Evolutionary conservation across 1,284 basidiomycete genomes (phyloP), one percentile per base, ranked within the genome.

Genomic region (Prillingera fragicola): DNA sequence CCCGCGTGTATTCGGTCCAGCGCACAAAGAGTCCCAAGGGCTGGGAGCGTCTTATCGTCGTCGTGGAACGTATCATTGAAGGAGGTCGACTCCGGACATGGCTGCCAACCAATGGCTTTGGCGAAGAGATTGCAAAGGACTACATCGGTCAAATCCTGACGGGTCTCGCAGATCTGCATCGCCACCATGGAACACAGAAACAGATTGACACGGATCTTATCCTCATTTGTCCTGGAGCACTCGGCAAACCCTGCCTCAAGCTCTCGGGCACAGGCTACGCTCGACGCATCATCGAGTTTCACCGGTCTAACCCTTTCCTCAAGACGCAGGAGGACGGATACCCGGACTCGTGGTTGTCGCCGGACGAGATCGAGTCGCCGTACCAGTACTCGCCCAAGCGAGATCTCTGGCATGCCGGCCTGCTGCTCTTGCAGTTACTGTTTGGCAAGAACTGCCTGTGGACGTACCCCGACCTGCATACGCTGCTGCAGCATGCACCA

Each of bases 301-400:
- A 73, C 45, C 54, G 66, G 13, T 72, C 71, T 0, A 72, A 73
- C 38, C 65, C 61, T 1, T 73, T 73, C 46, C 50, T 70, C 4
- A 54, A 53, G 39, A 50, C 26, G 21, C 41, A 55, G 9, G 45
- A 60, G 13, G 63, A 67, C 13, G 41, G 31, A 3, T 54, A 60
- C n/a, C 63, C 65, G 1, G 64, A 67, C 25, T 57, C 60, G 19
- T 70, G 70, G 63, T 64, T 60, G 8, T 67, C 63, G 0, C 67
- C 67, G 3, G 69, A 71, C 38, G 71, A 73, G 52, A 49, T 67
- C 22, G 69, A 72, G 18, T 57, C 61, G 12, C 65, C 66, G 1
- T 62, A 72, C 37, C 47, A 60, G 0, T 69, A 69, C 45, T 59
- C 65, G 15, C 45, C 57, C 24, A 65, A 64, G 32, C 51, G 71